phyloP scores from a whole-genome alignment of 352 stramenopile species.

The Pythium rishiriense region DNA sequence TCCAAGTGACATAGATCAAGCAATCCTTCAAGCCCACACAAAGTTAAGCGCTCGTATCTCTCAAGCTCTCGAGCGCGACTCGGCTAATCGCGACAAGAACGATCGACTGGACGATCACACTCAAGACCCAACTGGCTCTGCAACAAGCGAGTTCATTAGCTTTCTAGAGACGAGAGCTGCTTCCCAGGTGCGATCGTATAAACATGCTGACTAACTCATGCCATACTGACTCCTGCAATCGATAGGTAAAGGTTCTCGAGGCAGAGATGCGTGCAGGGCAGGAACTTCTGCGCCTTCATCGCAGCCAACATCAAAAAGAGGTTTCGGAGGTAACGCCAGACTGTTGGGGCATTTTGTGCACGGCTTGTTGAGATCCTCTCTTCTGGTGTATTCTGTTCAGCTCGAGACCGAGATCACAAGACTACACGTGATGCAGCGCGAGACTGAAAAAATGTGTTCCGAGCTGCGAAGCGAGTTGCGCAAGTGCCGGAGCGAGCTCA shows the following conservation, averaged over 20 bases:
- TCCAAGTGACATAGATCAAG: constrained; percentile 8
- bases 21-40: constrained; percentile 4
- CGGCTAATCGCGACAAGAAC: background rate
- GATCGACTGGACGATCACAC: background rate
- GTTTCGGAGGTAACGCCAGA: constrained; percentile 30
- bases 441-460: constrained; percentile 49
- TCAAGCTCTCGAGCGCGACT: background rate
- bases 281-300: constrained; percentile 60
- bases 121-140: background rate
- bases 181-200: constrained; percentile 17
- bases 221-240: background rate
- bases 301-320: constrained; percentile 55
- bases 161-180: constrained; percentile 24
- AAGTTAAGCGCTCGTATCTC: constrained; percentile 4
- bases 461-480: constrained; percentile 47
- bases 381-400: too few relatives aligned
- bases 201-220: too few relatives aligned
- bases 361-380: too few relatives aligned
- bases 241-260: constrained; percentile 49
- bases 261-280: constrained; percentile 59
- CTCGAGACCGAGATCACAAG: constrained; percentile 51
- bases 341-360: too few relatives aligned
- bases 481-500: constrained; percentile 51
- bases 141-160: constrained; percentile 23
- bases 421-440: constrained; percentile 36